Evolutionary conservation across 2,329 filamentous ascomycete species (phyloP).

Genomic region (Cladophialophora exuberans): DNA sequence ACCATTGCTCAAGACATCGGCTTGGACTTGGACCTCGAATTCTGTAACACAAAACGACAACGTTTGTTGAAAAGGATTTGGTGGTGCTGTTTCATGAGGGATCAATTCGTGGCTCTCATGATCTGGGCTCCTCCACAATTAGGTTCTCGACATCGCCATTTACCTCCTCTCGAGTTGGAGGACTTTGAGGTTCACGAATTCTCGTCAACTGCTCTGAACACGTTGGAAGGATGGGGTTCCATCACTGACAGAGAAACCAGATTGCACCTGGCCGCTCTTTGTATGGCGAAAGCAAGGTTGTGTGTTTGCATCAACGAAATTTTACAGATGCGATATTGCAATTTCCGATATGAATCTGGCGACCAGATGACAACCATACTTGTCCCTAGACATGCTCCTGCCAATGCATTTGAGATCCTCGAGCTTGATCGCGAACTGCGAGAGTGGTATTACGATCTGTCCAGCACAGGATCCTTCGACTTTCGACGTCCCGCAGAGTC

Average conservation of each 20-base stretch:
- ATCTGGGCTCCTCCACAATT: constrained; percentile 91
- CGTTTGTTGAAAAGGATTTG: constrained; percentile 91
- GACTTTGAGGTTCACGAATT: constrained; percentile 16
- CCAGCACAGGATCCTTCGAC: neutral
- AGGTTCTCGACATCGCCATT: constrained; percentile 66
- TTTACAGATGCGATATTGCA: constrained; percentile 14
- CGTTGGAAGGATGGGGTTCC: constrained; percentile 3
- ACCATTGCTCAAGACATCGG: constrained; percentile 91
- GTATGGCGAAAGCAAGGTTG: constrained; percentile 19
- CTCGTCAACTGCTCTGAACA: constrained; percentile 63
- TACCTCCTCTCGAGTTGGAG: constrained; percentile 40
- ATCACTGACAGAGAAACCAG: neutral
- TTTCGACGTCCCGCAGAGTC: constrained; percentile 1
- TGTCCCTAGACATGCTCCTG: constrained; percentile 80
- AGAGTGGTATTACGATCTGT: constrained; percentile 68
- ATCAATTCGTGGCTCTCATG: constrained; percentile 85
- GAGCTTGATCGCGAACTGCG: constrained; percentile 77
- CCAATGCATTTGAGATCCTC: constrained; percentile 78
- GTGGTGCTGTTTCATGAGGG: constrained; percentile 97
- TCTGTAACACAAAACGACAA: constrained; percentile 72
- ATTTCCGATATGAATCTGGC: constrained; percentile 5
- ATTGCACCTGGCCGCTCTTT: constrained; percentile 10
- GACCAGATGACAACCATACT: constrained; percentile 51
- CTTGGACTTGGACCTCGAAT: constrained; percentile 83
- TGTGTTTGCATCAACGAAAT: constrained; percentile 18